Conservation (phyloP, 2,329 filamentous ascomycete genomes). For the Colletotrichum sp. region DNA sequence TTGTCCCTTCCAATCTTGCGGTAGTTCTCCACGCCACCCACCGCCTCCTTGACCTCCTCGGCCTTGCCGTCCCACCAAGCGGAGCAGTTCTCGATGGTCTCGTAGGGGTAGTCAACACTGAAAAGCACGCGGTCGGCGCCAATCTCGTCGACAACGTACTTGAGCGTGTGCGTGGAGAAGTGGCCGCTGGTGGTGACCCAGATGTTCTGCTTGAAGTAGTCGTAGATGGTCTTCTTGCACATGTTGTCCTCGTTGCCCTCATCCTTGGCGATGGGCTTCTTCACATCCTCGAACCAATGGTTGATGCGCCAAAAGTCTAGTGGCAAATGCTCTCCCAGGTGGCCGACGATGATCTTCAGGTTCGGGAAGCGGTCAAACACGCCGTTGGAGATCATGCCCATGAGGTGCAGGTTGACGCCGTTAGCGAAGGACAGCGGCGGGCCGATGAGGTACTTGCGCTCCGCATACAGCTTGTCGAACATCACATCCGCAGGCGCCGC, state of each 20-base stretch:
- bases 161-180: constrained; percentile 57
- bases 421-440: constrained; percentile 64
- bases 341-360: constrained; percentile 51
- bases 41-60: constrained; percentile 23
- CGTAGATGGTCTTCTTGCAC: constrained; percentile 54
- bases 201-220: constrained; percentile 61
- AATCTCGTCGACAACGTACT: constrained; percentile 54
- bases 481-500: constrained; percentile 61
- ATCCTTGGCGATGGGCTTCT: constrained; percentile 52
- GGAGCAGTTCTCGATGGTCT: constrained; percentile 47
- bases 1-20: constrained; percentile 49
- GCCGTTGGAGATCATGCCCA: constrained; percentile 56
- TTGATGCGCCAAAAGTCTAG: constrained; percentile 56
- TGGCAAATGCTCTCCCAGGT: constrained; percentile 54
- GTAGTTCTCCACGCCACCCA: constrained; percentile 29
- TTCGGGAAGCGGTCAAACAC: constrained; percentile 55
- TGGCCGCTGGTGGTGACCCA: constrained; percentile 64
- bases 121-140: constrained; percentile 57
- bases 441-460: constrained; percentile 65
- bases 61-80: constrained; percentile 44
- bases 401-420: constrained; percentile 61
- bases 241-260: constrained; percentile 5
- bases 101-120: constrained; percentile 59
- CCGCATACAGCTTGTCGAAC: constrained; percentile 62
- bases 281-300: constrained; percentile 61